These are phyloP conservation scores for Trichophyton simii DNA, from an alignment of 2,329 filamentous ascomycete genomes.

Conservation along the genomic window DNA sequence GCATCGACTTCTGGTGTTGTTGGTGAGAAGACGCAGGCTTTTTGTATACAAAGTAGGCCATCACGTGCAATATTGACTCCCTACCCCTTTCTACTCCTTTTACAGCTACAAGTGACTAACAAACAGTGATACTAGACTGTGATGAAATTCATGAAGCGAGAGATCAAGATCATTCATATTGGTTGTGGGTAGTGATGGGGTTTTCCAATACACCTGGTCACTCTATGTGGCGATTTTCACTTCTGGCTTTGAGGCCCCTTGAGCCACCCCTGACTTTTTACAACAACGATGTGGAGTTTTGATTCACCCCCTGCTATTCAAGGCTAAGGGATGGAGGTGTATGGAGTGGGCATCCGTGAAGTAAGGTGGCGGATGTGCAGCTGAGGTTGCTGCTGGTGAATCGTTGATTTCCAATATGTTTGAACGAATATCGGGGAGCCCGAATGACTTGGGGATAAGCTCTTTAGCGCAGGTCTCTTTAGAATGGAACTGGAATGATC, in stretches of 20 bases:
- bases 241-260: neutral
- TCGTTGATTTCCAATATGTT: too few relatives aligned
- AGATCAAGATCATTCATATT: constrained; percentile 1
- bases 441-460: too few relatives aligned
- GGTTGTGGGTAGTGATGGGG: neutral
- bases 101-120: neutral
- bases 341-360: too few relatives aligned
- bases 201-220: neutral
- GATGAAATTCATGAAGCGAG: neutral
- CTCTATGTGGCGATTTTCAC: neutral
- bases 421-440: too few relatives aligned
- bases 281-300: neutral
- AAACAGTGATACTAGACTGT: neutral
- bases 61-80: neutral
- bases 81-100: neutral
- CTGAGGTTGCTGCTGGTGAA: too few relatives aligned
- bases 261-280: neutral
- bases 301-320: too few relatives aligned
- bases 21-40: neutral
- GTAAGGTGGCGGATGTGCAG: too few relatives aligned
- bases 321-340: too few relatives aligned
- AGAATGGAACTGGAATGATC: too few relatives aligned
- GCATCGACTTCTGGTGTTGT: neutral
- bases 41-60: constrained; percentile 1
- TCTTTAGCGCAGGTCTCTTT: too few relatives aligned